These are phyloP conservation scores for Pestalotiopsis sp. DNA, from an alignment of 2,329 filamentous ascomycete species.

Conservation along the genomic window DNA sequence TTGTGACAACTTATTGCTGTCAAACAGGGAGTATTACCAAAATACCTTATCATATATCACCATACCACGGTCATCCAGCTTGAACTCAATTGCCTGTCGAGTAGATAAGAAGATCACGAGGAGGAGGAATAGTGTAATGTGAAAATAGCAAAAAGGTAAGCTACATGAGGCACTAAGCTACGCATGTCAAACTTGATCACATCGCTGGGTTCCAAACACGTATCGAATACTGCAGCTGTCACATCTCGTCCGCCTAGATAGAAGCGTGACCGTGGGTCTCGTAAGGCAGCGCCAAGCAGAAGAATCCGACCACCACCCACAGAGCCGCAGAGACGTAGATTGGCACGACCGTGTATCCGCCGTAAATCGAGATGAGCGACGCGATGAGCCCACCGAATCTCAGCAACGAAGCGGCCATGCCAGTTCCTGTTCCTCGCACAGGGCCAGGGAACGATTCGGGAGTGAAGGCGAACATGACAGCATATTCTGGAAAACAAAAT, in stretches of 20 bases:
- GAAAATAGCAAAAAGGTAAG: too few species aligned
- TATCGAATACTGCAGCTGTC: too few species aligned
- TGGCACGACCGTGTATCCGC: slow-evolving; percentile 40
- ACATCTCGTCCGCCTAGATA: slow-evolving; percentile 20
- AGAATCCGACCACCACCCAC: slow-evolving; percentile 43
- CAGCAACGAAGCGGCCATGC: slow-evolving; percentile 42
- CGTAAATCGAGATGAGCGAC: slow-evolving; percentile 44
- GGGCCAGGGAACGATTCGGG: slow-evolving; percentile 61
- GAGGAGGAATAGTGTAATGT: too few species aligned
- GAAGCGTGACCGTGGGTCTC: slow-evolving; percentile 44
- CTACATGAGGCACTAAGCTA: too few species aligned
- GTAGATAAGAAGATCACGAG: too few species aligned
- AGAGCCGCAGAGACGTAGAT: slow-evolving; percentile 48
- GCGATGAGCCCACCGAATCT: slow-evolving; percentile 42
- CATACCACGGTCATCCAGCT: too few species aligned
- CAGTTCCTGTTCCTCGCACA: slow-evolving; percentile 55
- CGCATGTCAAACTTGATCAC: too few species aligned
- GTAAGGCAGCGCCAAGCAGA: slow-evolving; percentile 45
- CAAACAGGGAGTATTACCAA: too few species aligned
- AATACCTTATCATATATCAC: too few species aligned
- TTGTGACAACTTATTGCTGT: too few species aligned
- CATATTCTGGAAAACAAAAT: slow-evolving; percentile 32
- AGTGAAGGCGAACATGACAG: slow-evolving; percentile 48
- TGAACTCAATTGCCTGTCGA: too few species aligned
- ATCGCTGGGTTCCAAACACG: too few species aligned